Evolutionary conservation across 2,329 filamentous ascomycete species (phyloP), one percentile per base, ranked within the genome.

Genomic region (Exophiala bonariae): DNA sequence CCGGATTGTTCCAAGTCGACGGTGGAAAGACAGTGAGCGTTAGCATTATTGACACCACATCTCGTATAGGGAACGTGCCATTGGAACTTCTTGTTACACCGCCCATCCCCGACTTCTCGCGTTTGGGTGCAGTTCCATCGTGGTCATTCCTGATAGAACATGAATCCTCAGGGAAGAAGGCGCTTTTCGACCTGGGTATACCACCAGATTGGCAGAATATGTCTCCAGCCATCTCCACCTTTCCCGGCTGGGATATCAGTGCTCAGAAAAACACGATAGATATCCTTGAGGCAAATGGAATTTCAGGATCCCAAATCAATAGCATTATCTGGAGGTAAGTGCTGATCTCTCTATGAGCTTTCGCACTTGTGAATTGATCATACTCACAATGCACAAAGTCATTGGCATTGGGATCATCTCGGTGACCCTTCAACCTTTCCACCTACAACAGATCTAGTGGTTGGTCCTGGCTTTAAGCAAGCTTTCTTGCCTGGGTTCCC

Each of bases 381-480:
- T n/a, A n/a, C 32, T 35, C n/a, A 35, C 32, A 35, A n/a, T 43
- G 30, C 26, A 2, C n/a, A 13, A n/a, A 56, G 52, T 38, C 57
- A 59, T 32, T 52, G 44, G 43, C 56, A 58, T 35, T 58, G 43
- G 38, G 56, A 58, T 23, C 55, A 57, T 14, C 47, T 52, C 16
- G 52, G 56, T 3, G 50, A 54, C 16, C 44, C 48, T 5, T 54
- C 52, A 3, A 49, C 43, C 1, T 59, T 52, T 41, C 49, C 49
- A 8, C 2, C 19, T 3, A 34, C 39, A 14, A 77, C 76, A 0
- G 66, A 73, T 9, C 57, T 82, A 1, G 54, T 81, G 19, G 77
- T 81, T 3, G 79, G 78, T 0, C 72, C 77, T 0, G 77, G 78
- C 0, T 75, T 80, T 59, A 74, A 70, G 39, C 49, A 68, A 2